Percentiles rank a stretch among this genome's conserved stretches.
Conservation (phyloP, 2,329 filamentous ascomycete species). For the Ceratocystis cacaofunesta region DNA sequence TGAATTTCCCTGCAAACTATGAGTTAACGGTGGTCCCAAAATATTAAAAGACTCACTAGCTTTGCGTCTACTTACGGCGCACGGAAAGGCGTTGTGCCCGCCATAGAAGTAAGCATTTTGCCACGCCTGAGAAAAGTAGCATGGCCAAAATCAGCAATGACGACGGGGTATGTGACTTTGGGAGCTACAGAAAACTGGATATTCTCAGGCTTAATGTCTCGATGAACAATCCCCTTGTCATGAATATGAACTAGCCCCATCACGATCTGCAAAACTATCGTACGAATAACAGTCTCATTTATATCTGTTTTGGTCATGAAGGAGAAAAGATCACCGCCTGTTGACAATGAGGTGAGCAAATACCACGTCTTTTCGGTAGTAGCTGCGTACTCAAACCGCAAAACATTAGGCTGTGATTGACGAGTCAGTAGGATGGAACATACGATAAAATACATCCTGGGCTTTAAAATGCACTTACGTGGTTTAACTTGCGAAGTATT, state of each 20-base stretch:
- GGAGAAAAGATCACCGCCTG: slow-evolving; percentile 39
- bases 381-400: slow-evolving; percentile 6
- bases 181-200: slow-evolving; percentile 35
- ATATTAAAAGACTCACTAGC: neutral
- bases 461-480: slow-evolving; percentile 30
- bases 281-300: slow-evolving; percentile 9
- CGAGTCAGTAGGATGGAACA: neutral
- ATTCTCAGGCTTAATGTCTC: slow-evolving; percentile 41
- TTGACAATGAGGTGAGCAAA: slow-evolving; percentile 42
- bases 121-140: slow-evolving; percentile 30
- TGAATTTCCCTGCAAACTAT: slow-evolving; percentile 28
- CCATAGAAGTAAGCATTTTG: slow-evolving; percentile 29
- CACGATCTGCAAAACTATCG: slow-evolving; percentile 35
- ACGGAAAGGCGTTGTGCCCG: slow-evolving; percentile 34
- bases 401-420: slow-evolving; percentile 11
- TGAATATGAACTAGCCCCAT: slow-evolving; percentile 35
- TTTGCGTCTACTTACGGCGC: slow-evolving; percentile 32
- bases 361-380: slow-evolving; percentile 24
- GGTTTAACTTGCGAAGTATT: slow-evolving; percentile 38
- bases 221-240: slow-evolving; percentile 34
- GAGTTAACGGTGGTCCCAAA: neutral
- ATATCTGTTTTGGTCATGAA: slow-evolving; percentile 24
- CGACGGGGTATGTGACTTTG: slow-evolving; percentile 30
- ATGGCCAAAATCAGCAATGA: slow-evolving; percentile 39
- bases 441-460: neutral